phyloP scores from a whole-genome alignment of 1,284 basidiomycete species.

The Farysia itapuensis region DNA sequence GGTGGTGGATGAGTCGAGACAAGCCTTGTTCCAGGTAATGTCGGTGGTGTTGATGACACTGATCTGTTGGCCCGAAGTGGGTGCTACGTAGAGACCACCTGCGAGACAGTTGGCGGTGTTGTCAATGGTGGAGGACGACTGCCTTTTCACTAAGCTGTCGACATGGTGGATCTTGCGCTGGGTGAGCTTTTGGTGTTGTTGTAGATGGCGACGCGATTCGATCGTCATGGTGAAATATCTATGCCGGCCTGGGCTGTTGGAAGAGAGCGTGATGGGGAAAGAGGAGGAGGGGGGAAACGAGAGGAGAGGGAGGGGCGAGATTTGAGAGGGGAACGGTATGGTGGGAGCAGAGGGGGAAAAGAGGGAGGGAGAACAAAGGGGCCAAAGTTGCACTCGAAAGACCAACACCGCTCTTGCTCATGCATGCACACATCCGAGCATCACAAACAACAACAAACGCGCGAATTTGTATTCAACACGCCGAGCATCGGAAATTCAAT shows the following conservation, averaged over 20 bases:
- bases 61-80: conserved; percentile 17
- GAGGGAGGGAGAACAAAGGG: background rate
- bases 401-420: no score
- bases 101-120: conserved; percentile 39
- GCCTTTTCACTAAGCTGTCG: conserved; percentile 22
- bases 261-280: background rate
- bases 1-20: conserved; percentile 28
- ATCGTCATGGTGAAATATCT: conserved; percentile 26
- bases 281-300: background rate
- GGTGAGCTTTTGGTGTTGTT: conserved; percentile 24
- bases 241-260: background rate
- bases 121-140: conserved; percentile 30
- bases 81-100: conserved; percentile 45
- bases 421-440: no score
- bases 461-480: no score
- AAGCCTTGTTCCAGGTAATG: conserved; percentile 44
- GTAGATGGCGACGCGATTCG: conserved; percentile 23
- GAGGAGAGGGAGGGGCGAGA: background rate
- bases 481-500: no score
- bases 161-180: conserved; percentile 15
- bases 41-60: conserved; percentile 37
- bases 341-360: conserved; percentile 1
- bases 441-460: no score
- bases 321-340: background rate
- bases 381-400: no score